phyloP scores from a whole-genome alignment of 495 filamentous ascomycete species.

The Trichoderma virens region DNA sequence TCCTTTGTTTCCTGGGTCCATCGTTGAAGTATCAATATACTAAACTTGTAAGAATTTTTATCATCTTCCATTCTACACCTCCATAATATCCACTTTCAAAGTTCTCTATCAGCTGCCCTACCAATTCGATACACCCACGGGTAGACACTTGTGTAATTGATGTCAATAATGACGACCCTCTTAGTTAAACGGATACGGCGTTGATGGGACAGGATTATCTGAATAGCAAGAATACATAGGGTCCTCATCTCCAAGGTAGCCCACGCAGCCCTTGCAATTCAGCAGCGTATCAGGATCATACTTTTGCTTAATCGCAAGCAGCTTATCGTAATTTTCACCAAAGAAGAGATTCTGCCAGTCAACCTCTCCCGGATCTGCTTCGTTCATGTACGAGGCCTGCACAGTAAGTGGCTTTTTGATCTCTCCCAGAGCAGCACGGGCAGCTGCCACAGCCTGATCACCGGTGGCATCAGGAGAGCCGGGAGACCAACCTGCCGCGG shows the following conservation, averaged over 20 bases:
- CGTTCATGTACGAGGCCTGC: constrained; percentile 39
- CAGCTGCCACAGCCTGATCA: constrained; percentile 11
- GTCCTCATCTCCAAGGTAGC: not conserved
- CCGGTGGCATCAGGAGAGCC: constrained; percentile 12
- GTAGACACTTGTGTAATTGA: not conserved
- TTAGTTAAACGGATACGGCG: not conserved
- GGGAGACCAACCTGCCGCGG: constrained; percentile 17
- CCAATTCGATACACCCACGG: not conserved
- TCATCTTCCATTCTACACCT: no score
- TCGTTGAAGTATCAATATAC: no score
- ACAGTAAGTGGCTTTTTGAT: constrained; percentile 26
- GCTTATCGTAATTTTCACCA: constrained; percentile 43
- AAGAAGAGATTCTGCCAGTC: constrained; percentile 54
- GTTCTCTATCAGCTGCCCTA: no score
- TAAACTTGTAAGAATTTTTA: no score
- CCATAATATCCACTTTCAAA: no score
- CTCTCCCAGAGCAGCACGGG: constrained; percentile 17
- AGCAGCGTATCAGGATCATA: constrained; percentile 49
- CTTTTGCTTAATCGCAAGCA: constrained; percentile 44
- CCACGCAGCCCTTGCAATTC: not conserved
- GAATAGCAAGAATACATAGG: not conserved
- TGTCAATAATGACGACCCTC: not conserved
- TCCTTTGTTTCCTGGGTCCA: no score
- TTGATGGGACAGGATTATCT: not conserved
- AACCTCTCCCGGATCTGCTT: constrained; percentile 49